Base-by-base conservation (phyloP, 2,329 filamentous ascomycete genomes). In the Cercospora sojina region DNA sequence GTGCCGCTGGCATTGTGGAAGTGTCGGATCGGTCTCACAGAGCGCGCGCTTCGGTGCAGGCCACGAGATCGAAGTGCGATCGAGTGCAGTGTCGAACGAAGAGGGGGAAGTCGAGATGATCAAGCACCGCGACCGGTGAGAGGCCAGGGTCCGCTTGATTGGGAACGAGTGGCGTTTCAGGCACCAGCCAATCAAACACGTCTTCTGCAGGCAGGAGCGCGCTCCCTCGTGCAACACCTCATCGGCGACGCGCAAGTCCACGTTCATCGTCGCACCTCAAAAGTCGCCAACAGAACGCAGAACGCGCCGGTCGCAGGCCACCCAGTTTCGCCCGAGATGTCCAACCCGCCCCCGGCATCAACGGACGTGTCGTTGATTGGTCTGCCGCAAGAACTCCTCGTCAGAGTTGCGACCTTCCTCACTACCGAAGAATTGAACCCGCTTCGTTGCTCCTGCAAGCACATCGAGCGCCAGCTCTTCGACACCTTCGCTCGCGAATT, bases 401-500 rank as follows among this genome's bases (percentile, higher is more conserved):
- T 86, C 13, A 81, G 83, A 18, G 84, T 90, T 68, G 82, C 85
- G 0, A 75, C 76, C 3, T 77, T 81, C 57, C 81, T 91, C 18
- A 79, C 80, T 0, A 90, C 88, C 0, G 62, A 76, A 0, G 87
- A 90, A 7, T 82, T 89, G 18, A 80, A 83, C 65, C 74, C 77
- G 12, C 58, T 65, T 20, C 87, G 88, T 6, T 77, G 83, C 16
- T 81, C 82, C 2, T 88, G 86, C 78, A 86, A 83, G 64, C 75
- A 79, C 18, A 73, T 88, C 12, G 87, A 90, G 73, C 77, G 77
- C 20, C 78, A 80, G 1, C 78, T 89, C 12, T 86, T 86, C 75
- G 79, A 82, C 58, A 80, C 80, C 35, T 90, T 90, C 70, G 80
- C 83, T 29, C 79, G 79, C 25, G 87, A 89, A 69, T 91, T 88